Conservation (phyloP, 805 yeast genomes). For the Candida krabiensis region DNA sequence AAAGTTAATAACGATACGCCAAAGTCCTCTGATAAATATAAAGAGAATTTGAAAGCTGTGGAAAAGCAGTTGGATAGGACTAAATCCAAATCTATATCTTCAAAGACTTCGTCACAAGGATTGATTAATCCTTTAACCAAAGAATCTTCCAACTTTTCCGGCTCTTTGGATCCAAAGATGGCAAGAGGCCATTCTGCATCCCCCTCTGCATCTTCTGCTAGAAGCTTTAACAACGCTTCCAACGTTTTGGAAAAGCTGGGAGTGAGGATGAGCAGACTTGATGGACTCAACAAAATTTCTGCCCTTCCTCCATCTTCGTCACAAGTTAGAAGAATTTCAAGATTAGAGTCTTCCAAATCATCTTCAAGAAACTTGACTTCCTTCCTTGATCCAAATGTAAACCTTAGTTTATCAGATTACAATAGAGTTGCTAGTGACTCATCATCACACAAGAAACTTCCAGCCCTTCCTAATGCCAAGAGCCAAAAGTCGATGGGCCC, state of each 20-base stretch:
- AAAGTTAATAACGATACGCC: neutral
- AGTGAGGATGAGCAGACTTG: slow-evolving; percentile 29
- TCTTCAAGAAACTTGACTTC: slow-evolving; percentile 27
- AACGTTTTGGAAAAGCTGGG: slow-evolving; percentile 29
- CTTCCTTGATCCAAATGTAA: slow-evolving; percentile 17
- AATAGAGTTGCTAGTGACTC: slow-evolving; percentile 7
- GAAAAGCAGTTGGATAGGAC: slow-evolving; percentile 3
- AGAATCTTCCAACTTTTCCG: slow-evolving; percentile 1
- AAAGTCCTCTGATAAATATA: neutral
- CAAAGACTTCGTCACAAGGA: neutral
- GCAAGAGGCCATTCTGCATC: slow-evolving; percentile 1
- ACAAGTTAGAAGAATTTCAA: slow-evolving; percentile 1
- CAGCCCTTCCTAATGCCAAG: neutral
- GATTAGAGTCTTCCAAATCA: slow-evolving; percentile 22
- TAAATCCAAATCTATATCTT: neutral
- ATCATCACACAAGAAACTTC: neutral
- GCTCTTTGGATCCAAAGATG: slow-evolving; percentile 27
- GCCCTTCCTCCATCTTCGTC: slow-evolving; percentile 2
- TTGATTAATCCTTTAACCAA: too few species aligned
- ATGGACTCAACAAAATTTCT: slow-evolving; percentile 10
- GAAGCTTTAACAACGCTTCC: slow-evolving; percentile 18
- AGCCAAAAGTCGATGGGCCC: neutral
- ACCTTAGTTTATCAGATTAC: slow-evolving; percentile 21
- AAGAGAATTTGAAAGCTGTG: slow-evolving; percentile 7
- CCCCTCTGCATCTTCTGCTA: neutral